These are phyloP conservation scores for Penicillium glabrum DNA, from an alignment of 2,329 filamentous ascomycete genomes.

Conservation along the genomic window DNA sequence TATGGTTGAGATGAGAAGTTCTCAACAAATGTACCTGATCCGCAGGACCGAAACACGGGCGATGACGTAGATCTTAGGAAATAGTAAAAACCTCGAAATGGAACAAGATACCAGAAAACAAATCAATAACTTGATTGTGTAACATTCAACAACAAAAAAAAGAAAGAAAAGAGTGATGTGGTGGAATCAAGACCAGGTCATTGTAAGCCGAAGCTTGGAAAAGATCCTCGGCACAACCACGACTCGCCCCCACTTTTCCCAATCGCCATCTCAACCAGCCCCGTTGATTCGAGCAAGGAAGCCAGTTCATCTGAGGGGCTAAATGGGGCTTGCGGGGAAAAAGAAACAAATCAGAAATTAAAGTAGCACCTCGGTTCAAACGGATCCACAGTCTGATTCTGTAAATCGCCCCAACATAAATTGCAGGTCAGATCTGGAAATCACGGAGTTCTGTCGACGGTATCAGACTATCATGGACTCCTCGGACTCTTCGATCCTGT, in stretches of 20 bases:
- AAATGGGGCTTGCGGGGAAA: neutral
- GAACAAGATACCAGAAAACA: no score
- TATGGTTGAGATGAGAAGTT: neutral
- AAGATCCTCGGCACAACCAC: constrained; percentile 8
- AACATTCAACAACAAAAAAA: neutral
- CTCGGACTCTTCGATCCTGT: constrained; percentile 7
- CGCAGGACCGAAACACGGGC: neutral
- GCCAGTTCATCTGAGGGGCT: neutral
- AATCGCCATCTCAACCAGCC: neutral
- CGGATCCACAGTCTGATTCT: neutral
- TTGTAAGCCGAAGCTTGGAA: neutral
- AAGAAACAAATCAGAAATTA: neutral
- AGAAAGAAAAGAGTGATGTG: neutral
- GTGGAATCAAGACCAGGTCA: neutral
- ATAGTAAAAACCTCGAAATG: neutral
- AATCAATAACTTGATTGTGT: no score
- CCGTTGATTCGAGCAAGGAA: neutral
- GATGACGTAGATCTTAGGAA: neutral
- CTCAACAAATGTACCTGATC: neutral
- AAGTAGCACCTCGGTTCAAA: neutral
- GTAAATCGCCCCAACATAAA: neutral
- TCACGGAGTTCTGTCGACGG: constrained; percentile 27
- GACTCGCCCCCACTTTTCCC: neutral
- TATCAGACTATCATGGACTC: constrained; percentile 30
- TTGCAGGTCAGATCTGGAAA: constrained; percentile 2